Base-by-base conservation (phyloP, 768 basidiomycete species). In the Tulasnella calospora region DNA sequence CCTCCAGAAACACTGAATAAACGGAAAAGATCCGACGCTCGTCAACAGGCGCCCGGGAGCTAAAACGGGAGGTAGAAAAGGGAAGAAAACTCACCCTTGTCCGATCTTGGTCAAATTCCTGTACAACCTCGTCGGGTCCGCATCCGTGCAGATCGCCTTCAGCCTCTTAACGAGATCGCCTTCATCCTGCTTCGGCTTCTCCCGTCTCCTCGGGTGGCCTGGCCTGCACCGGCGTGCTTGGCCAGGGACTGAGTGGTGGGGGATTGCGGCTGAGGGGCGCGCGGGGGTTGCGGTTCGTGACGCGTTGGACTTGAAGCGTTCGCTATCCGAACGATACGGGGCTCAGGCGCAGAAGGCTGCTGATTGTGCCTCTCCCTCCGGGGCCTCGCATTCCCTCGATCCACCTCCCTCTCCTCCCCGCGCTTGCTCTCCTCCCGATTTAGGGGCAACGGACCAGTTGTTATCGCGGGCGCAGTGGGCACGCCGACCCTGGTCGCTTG, bases 41-140 rank as follows among this genome's bases (percentile, higher is more conserved):
- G 23, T 40, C 44, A 51, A 15, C 13, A 15, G 12, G 6, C 41
- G 41, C 2, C 7, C 8, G 8, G 41, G 8, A 8, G 33, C 33
- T 10, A 15, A 15, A 10, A 9, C 9, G 13, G 12, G 41, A 9
- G 38, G 3, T 10, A 40, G 38, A 10, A 40, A 3, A 40, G 13
- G 9, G 13, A 44, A 21, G 40, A 82, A 30, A 0, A 86, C 92
- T 83, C 81, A 97, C 95, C 97, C 98, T 84, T 99, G 97, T 55
- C 98, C 98, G 83, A 99, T 98, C 89, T 98, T 99, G 85, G 94
- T 91, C 61, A 99, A 88, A 82, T 90, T 96, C 78, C 96, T 88
- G 83, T 99, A 99, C 46, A 98, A 86, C 84, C 90, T 90, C 46
- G 96, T 99, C 38, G 98, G 98, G 85, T 99, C 98, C 5, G 95